Conservation (phyloP, 139 green algal species). For the Trebouxia sp. region DNA sequence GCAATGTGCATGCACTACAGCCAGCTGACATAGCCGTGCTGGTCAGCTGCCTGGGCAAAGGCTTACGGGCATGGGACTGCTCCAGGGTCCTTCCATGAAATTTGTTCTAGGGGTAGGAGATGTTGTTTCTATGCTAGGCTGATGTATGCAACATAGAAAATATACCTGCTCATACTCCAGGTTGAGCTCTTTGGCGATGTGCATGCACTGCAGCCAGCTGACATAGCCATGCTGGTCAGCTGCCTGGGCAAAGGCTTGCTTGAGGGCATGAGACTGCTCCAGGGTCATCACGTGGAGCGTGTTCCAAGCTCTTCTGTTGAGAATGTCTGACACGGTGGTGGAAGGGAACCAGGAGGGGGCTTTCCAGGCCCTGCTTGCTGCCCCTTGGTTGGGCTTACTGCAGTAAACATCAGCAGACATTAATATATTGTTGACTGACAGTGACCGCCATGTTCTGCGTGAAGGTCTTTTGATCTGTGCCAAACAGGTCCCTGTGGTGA, state of each 20-base stretch:
- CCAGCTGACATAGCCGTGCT: slow-evolving; percentile 6
- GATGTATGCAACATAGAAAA: no score
- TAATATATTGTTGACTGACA: no score
- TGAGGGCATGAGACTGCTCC: slow-evolving; percentile 10
- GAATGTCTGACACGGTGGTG: slow-evolving; percentile 17
- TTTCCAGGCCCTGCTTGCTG: slow-evolving; percentile 13
- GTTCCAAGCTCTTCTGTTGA: slow-evolving; percentile 8
- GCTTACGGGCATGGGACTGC: not conserved
- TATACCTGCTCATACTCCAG: slow-evolving; percentile 19
- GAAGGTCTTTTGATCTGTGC: no score
- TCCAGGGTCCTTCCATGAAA: slow-evolving; percentile 10
- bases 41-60: not conserved
- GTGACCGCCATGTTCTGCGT: no score
- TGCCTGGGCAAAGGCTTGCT: not conserved
- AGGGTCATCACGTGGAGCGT: slow-evolving; percentile 10
- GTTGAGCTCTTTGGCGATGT: not conserved
- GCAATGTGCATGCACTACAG: slow-evolving; percentile 18
- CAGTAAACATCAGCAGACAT: no score
- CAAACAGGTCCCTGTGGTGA: no score
- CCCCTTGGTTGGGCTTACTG: not conserved
- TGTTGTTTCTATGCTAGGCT: no score
- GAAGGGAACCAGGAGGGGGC: not conserved
- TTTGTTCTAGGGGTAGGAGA: slow-evolving; percentile 3
- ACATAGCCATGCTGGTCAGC: not conserved
- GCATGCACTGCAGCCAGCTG: slow-evolving; percentile 19